These are phyloP conservation scores for Rosa lucieae DNA, from an alignment of 306 rosid species.

Conservation along the genomic window DNA sequence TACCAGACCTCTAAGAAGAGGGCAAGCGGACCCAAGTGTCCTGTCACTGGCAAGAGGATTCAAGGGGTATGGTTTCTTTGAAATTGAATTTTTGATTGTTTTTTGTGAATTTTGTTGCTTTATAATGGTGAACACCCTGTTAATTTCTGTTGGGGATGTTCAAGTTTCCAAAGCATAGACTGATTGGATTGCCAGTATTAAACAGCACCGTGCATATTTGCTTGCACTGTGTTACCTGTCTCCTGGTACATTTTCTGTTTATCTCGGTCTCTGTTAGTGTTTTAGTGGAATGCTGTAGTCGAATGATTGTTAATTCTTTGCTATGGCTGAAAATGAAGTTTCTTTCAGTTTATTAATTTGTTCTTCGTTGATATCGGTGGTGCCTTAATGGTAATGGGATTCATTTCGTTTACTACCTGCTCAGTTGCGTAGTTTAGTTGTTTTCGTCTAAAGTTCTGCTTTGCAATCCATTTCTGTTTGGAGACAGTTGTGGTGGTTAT, in stretches of 20 bases:
- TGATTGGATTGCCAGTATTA: neutral
- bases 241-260: neutral
- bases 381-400: neutral
- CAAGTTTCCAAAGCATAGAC: conserved; percentile 9
- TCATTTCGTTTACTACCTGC: neutral
- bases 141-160: conserved; percentile 3
- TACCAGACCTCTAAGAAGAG: conserved; percentile 78
- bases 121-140: conserved; percentile 10
- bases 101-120: neutral
- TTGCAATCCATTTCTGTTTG: neutral
- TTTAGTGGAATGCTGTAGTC: neutral
- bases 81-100: neutral
- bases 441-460: neutral
- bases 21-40: conserved; percentile 76
- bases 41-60: conserved; percentile 80
- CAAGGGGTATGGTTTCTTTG: conserved; percentile 48
- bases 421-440: neutral
- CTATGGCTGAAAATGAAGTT: neutral
- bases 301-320: neutral
- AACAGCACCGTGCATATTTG: conserved; percentile 3
- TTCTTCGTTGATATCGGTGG: neutral
- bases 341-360: neutral
- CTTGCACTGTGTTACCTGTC: conserved; percentile 9
- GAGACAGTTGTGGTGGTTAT: neutral
- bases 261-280: neutral